Conservation (phyloP, 345 rosid species). For the Theobroma cacao region DNA sequence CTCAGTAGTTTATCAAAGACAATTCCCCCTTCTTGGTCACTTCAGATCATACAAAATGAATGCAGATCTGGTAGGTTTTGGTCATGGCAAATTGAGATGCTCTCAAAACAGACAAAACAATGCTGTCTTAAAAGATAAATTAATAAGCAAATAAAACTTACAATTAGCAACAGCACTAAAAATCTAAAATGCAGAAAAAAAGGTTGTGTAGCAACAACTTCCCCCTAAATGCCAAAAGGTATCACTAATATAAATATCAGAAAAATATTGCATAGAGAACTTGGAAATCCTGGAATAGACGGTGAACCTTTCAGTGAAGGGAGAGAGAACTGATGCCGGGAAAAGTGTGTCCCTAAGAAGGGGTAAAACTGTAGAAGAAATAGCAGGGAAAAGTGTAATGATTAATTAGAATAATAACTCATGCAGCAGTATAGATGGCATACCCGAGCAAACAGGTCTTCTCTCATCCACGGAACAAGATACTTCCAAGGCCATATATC, state of each 20-base stretch:
- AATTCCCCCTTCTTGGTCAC: background rate
- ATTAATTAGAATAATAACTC: background rate
- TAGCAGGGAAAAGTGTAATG: background rate
- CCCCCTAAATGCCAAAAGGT: background rate
- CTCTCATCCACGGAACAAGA: constrained; percentile 98
- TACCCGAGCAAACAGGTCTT: constrained; percentile 94
- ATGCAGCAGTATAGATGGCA: constrained; percentile 15
- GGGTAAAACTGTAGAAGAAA: background rate
- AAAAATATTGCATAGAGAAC: background rate
- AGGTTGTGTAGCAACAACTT: background rate
- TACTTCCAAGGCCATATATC: constrained; percentile 99
- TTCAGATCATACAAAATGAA: background rate
- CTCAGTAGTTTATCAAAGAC: background rate
- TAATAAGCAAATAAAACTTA: background rate
- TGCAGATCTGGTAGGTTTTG: background rate
- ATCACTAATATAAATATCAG: background rate
- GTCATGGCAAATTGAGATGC: background rate
- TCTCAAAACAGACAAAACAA: background rate
- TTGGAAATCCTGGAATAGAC: background rate
- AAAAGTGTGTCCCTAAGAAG: background rate
- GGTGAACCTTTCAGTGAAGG: background rate
- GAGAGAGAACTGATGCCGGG: too few species aligned
- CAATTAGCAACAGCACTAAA: background rate
- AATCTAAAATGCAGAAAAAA: background rate
- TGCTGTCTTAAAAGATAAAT: background rate